Evolutionary conservation across 805 yeast species (phyloP).

Genomic region (Cyberlindnera samutprakarnensis): DNA sequence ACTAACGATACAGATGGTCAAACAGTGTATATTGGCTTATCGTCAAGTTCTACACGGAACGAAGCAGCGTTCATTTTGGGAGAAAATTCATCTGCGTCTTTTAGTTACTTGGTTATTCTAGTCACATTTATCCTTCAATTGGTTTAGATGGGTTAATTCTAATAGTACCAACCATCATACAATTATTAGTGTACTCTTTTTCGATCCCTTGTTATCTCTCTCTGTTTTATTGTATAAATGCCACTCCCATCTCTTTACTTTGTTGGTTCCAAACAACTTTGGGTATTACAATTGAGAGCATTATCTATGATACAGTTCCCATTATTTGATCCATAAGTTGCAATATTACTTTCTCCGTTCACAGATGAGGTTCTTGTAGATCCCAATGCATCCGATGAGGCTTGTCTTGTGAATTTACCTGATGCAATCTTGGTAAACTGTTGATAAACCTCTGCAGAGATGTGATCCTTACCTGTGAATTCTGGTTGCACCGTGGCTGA

Average conservation of each 20-base stretch:
- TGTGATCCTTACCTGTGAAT: conserved; percentile 36
- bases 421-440: conserved; percentile 27
- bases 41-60: not conserved
- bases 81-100: not conserved
- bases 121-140: not conserved
- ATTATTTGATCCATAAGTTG: conserved; percentile 28
- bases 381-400: conserved; percentile 10
- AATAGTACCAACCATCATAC: not conserved
- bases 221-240: not conserved
- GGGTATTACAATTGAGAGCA: conserved; percentile 43
- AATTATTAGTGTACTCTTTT: too few species aligned
- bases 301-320: conserved; percentile 43
- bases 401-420: conserved; percentile 21
- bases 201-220: too few species aligned
- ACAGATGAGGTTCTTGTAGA: not conserved
- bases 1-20: not conserved
- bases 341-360: conserved; percentile 11
- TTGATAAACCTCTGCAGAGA: conserved; percentile 25
- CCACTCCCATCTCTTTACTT: not conserved
- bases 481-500: conserved; percentile 97
- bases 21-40: not conserved
- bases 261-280: conserved; percentile 29
- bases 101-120: not conserved
- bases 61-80: not conserved
- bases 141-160: not conserved